A percentile compares a stretch with the other conserved stretches of the same genome.
Conservation (phyloP, 179 eudicot genomes). For the Patellifolia procumbens region DNA sequence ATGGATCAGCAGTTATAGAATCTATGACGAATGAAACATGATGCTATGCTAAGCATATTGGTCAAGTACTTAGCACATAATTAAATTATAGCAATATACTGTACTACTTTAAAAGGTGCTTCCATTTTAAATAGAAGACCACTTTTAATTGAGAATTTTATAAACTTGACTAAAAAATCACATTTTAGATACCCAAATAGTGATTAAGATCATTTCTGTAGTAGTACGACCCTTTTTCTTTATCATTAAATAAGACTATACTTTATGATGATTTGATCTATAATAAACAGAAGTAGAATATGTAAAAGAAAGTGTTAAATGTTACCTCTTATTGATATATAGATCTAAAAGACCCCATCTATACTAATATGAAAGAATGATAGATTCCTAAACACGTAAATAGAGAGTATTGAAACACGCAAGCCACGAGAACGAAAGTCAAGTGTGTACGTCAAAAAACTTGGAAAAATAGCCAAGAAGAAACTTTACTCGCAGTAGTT, state of each 20-base stretch:
- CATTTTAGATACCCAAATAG: background rate
- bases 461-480: too few relatives aligned
- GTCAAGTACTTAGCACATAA: background rate
- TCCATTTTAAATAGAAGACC: background rate
- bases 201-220: background rate
- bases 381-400: too few relatives aligned
- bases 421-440: too few relatives aligned
- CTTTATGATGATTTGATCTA: too few relatives aligned
- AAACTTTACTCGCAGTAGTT: too few relatives aligned
- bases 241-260: background rate
- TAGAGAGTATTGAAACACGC: too few relatives aligned
- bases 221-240: background rate
- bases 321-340: too few relatives aligned
- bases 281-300: too few relatives aligned
- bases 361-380: too few relatives aligned
- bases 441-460: too few relatives aligned
- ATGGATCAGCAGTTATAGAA: slow-evolving; percentile 19
- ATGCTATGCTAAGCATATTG: background rate
- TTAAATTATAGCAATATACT: slow-evolving; percentile 15
- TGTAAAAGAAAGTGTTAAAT: too few relatives aligned
- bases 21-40: slow-evolving; percentile 29
- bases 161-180: slow-evolving; percentile 10
- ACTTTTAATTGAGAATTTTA: slow-evolving; percentile 5
- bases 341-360: too few relatives aligned
- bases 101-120: slow-evolving; percentile 11